Evolutionary conservation across 768 basidiomycete species (phyloP), one percentile per base, ranked within the genome.

Genomic region (Artomyces pyxidatus): DNA sequence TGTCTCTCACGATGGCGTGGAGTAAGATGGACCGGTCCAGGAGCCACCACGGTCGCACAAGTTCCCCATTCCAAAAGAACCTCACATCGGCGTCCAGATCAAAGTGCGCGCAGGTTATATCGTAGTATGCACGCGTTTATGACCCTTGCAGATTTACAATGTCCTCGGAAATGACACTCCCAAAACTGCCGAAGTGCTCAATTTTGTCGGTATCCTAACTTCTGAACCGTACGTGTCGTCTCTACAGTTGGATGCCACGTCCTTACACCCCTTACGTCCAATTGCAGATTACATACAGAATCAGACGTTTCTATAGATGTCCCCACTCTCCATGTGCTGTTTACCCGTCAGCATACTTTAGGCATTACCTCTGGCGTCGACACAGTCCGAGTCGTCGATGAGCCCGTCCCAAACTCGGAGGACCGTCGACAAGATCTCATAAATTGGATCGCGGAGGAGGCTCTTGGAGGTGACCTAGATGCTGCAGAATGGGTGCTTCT

Each of bases 401-500:
- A n/a, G n/a, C n/a, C n/a, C n/a, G n/a, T n/a, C n/a, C n/a, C n/a
- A n/a, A n/a, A n/a, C n/a, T n/a, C n/a, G 12, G 55, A 59, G n/a
- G 42, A 42, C 5, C 49, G 78, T 14, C 71, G 83, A 30, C 59
- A 71, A 7, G 75, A 81, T 39, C 68, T 92, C 16, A 71, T 90
- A 32, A 53, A 66, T 0, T 92, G 89, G 89, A 76, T 92, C 42
- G 84, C 88, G 1, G 64, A 73, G 21, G 79, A 85, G 58, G 78
- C 73, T 10, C 70, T 91, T 4, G 83, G 73, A 0, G 83, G 85
- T 4, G 88, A 92, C 58, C 62, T 57, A 26, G 68, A 77, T 19
- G 81, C 81, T 2, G 86, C 88, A 21, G 83, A 89, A 64, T 89
- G 84, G 83, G 69, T 86, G 6, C 68, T 91, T 4, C 68, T 90